Percentiles rank a stretch among this genome's conserved stretches.
Conservation (phyloP, 2,329 filamentous ascomycete species). For the Colletotrichum cereale region DNA sequence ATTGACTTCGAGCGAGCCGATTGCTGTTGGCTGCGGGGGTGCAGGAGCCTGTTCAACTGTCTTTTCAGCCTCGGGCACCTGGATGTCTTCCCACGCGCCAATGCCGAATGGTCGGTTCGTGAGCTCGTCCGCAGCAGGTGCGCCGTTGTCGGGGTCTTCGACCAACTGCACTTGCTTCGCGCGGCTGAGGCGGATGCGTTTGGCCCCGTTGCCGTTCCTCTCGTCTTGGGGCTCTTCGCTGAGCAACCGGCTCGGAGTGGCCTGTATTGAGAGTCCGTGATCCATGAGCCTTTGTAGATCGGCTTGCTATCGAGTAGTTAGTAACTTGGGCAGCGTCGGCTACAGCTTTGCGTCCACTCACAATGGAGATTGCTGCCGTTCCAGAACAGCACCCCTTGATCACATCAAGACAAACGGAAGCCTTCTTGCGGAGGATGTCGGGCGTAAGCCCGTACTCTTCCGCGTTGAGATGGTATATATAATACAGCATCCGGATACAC, state of each 20-base stretch:
- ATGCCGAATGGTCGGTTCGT: slow-evolving; percentile 38
- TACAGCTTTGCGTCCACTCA: neutral
- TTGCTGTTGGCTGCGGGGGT: slow-evolving; percentile 44
- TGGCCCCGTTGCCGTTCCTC: slow-evolving; percentile 23
- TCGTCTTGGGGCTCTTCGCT: slow-evolving; percentile 44
- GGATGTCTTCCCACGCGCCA: slow-evolving; percentile 36
- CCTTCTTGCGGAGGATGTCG: slow-evolving; percentile 63
- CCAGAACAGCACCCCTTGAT: slow-evolving; percentile 65
- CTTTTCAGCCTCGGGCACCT: slow-evolving; percentile 37
- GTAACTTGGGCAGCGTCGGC: neutral
- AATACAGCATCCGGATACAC: slow-evolving; percentile 65
- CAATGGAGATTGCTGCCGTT: slow-evolving; percentile 61
- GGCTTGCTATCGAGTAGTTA: slow-evolving; percentile 45
- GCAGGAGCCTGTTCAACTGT: slow-evolving; percentile 15
- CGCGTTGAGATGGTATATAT: slow-evolving; percentile 60
- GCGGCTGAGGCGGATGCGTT: slow-evolving; percentile 31
- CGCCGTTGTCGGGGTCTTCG: slow-evolving; percentile 30
- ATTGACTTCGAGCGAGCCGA: slow-evolving; percentile 59
- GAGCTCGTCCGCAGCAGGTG: slow-evolving; percentile 34
- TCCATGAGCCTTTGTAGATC: slow-evolving; percentile 66
- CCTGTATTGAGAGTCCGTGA: slow-evolving; percentile 54
- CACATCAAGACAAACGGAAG: slow-evolving; percentile 63
- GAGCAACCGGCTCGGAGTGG: slow-evolving; percentile 48
- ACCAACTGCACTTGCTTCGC: slow-evolving; percentile 37
- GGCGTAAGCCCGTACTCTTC: slow-evolving; percentile 58